Evolutionary conservation across 31 red algal species (phyloP).

Genomic region (Odonthalia washingtoniensis): DNA sequence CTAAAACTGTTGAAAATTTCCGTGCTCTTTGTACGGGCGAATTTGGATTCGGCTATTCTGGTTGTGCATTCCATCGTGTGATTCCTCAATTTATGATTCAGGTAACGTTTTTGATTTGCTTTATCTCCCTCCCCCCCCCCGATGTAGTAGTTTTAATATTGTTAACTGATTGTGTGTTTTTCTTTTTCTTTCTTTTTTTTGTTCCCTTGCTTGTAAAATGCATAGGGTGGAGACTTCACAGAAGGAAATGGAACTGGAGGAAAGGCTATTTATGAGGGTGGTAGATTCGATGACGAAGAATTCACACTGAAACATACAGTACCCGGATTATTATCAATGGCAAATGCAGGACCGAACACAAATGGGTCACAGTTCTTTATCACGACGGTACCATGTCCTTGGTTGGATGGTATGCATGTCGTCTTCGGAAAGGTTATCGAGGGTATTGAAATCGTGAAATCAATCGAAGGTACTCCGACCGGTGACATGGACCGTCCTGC

Average conservation of each 20-base stretch:
- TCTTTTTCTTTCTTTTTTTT: background rate
- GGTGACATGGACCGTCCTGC: constrained; percentile 66
- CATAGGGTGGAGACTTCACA: constrained; percentile 91
- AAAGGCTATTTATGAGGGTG: constrained; percentile 87
- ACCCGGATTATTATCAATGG: constrained; percentile 89
- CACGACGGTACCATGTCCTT: constrained; percentile 81
- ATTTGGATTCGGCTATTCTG: constrained; percentile 88
- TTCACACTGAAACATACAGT: constrained; percentile 78
- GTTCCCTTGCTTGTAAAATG: background rate
- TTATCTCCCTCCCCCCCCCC: background rate
- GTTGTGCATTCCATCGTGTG: constrained; percentile 82
- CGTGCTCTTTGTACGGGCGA: constrained; percentile 87
- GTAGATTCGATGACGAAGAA: constrained; percentile 85
- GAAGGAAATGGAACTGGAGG: constrained; percentile 87
- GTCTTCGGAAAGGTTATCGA: constrained; percentile 85
- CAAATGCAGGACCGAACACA: constrained; percentile 92
- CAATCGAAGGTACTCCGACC: constrained; percentile 69
- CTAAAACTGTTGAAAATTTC: constrained; percentile 97
- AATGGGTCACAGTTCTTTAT: constrained; percentile 95
- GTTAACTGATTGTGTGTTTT: background rate
- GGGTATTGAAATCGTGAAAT: constrained; percentile 71
- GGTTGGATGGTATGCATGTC: constrained; percentile 88
- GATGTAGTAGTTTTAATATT: too few relatives aligned
- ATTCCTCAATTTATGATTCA: constrained; percentile 94
- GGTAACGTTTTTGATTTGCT: constrained; percentile 24